Base-by-base conservation (phyloP, 345 rosid species). In the Fremontodendron californicum region DNA sequence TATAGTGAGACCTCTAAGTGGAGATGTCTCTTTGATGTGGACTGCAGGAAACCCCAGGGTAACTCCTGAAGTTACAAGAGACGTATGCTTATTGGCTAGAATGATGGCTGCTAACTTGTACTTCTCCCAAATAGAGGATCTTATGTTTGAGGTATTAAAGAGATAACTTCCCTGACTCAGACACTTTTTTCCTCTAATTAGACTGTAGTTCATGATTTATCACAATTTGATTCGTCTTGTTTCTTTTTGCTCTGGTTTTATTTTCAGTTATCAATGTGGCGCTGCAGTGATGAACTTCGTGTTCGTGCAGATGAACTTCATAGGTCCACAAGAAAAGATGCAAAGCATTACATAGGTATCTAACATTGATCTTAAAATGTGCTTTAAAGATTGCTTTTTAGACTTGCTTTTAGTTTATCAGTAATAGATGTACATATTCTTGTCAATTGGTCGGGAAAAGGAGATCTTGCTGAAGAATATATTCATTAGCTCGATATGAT, bases 101-200 rank as follows among this genome's bases (percentile, higher is more conserved):
- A 90, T 96, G 99, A 96, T 93, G 99, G 99, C 99, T 33, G 99
- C 97, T 76, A 96, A 96, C 86, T 76, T 96, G 78, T 96, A 96
- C 88, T 96, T 87, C 78, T 93, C 98, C 54, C 99, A 93, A 81
- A 96, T 96, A 19, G 99, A 96, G 87, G 99, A 93, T 81, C 96
- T 96, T 64, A 93, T 96, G 99, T 93, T 96, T 46, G 98, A 96
- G 98, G 99, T 96, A 88, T 75, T 27, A 45, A 71, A 71, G 42
- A 31, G 43, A 49, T 43, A 25, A 46, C 42, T 69, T 27, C 73
- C 55, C 55, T 1, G 55, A 16, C n/a, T 1, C 13, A 0, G 37
- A 49, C 58, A 16, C 9, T 18, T 70, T 58, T 55, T 51, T 2
- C 8, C 37, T 58, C 33, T 74, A 16, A 15, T 74, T 40, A 12